Base-by-base conservation (phyloP, 176 grass and related monocot genomes). In the Bonia amplexicaulis region DNA sequence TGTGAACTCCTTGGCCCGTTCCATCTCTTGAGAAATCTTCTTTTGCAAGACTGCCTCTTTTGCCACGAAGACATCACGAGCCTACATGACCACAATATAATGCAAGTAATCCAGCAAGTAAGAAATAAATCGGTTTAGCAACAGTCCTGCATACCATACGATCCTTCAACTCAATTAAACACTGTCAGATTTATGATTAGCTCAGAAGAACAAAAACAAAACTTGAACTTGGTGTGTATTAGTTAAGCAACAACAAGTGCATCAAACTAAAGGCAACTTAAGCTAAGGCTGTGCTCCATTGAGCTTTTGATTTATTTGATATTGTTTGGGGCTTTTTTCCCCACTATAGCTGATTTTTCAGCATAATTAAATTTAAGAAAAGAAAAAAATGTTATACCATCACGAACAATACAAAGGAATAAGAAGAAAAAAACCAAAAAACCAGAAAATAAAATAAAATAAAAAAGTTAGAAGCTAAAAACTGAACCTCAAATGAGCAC, bases 11-110 rank as follows among this genome's bases (percentile, higher is more conserved):
- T 95, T 98, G 42, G 93, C 95, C 52, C 95, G 70, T 67, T 95
- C 91, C 65, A 92, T 76, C 76, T 98, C 95, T 54, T 87, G 87
- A 68, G 91, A 91, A 73, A 98, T 98, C 85, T 95, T 95, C 80
- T 90, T 95, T 78, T 95, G 89, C 80, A 98, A 60, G 40, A 92
- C 76, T 65, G 73, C 83, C 69, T 98, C 91, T 77, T 93, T 98
- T 51, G 87, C 86, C 71, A 82, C 78, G 53, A 97, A 91, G 33
- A 90, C 88, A 86, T 91, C 90, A 78, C 88, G 86, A 77, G 90
- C 90, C 95, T 97, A 77, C 62, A 87, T 5, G 47, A 59, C 39
- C 71, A 71, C 7, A 81, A 33, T 39, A 85, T 45, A 58, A 35
- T 65, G 25, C n/a, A 44, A 71, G 78, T 52, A 41, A 71, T 35